Evolutionary conservation across 495 filamentous ascomycete genomes (phyloP), one percentile per base, ranked within the genome.

Genomic region (Astrothelium subdiscretum): DNA sequence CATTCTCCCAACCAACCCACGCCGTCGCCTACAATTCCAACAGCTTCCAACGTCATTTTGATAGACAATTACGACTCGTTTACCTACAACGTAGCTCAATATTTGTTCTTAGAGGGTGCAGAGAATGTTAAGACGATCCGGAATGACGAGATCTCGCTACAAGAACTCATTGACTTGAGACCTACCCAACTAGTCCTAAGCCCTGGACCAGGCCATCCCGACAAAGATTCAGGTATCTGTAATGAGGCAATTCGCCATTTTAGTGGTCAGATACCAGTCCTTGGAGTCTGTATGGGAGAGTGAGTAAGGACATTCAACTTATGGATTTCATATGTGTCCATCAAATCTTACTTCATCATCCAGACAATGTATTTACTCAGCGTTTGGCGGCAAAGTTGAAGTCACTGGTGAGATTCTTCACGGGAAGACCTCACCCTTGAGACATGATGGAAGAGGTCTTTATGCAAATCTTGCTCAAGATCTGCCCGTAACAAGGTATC

Each of bases 11-110:
- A 88, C 73, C 86, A 91, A 71, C 87, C 88, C 66, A 82, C 85
- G 63, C 83, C 82, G 59, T 83, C 82, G 20, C 75, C 85, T 57
- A 81, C 83, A 59, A 75, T 96, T 31, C 71, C 83, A 22, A 90
- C 80, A 57, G 92, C 92, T 29, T 86, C 86, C 35, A 97, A 97
- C 77, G 83, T 99, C 31, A 83, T 99, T 60, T 78, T 99, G 62
- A 95, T 99, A 68, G 94, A 97, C 77, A 99, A 99, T 77, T 99
- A 97, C 73, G 94, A 99, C 75, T 97, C 92, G 0, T 99, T 97
- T 69, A 96, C 92, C 64, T 97, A 90, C 89, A 98, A 97, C 71
- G 90, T 99, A 63, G 97, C 96, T 74, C 95, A 99, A 72, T 99
- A 97, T 68, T 81, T 99, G 2, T 88, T 92, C 0, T 85, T 97